Evolutionary conservation across 2,329 filamentous ascomycete genomes (phyloP).

Genomic region (Paraconiothyrium brasiliense): DNA sequence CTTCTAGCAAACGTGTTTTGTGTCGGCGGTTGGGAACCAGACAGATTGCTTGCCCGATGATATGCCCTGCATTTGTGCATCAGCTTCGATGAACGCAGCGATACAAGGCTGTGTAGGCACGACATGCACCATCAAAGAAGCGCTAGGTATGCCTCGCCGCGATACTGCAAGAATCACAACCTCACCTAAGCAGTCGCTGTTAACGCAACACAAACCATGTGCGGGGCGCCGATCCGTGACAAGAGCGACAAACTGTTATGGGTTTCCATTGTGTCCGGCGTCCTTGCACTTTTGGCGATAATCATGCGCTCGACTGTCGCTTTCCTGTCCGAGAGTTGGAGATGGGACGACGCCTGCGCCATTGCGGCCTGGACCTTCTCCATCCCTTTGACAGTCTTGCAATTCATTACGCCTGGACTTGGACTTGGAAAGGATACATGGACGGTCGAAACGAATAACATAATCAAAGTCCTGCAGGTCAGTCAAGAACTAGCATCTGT

Average conservation of each 20-base stretch:
- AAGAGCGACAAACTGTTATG: constrained; percentile 41
- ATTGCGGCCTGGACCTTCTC: constrained; percentile 20
- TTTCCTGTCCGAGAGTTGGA: constrained; percentile 17
- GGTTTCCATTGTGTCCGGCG: constrained; percentile 20
- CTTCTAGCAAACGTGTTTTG: constrained; percentile 17
- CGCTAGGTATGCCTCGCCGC: constrained; percentile 15
- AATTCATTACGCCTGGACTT: constrained; percentile 17
- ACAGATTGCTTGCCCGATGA: constrained; percentile 19
- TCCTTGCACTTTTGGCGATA: constrained; percentile 43
- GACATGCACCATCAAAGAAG: constrained; percentile 25
- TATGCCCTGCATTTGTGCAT: constrained; percentile 24
- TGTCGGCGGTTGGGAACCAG: constrained; percentile 15
- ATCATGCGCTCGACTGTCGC: constrained; percentile 32
- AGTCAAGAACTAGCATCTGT: not conserved
- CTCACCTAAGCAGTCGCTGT: constrained; percentile 38
- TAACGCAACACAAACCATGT: constrained; percentile 49
- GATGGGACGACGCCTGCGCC: constrained; percentile 24
- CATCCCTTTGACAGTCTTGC: constrained; percentile 21
- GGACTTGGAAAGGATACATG: constrained; percentile 63
- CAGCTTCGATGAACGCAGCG: constrained; percentile 15
- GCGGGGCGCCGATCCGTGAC: constrained; percentile 47
- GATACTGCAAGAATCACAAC: not conserved
- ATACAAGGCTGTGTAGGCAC: constrained; percentile 24
- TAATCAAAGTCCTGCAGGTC: constrained; percentile 54
- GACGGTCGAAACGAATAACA: constrained; percentile 52